Conservation (phyloP, 345 rosid species). For the Pseudoturritis turrita region DNA sequence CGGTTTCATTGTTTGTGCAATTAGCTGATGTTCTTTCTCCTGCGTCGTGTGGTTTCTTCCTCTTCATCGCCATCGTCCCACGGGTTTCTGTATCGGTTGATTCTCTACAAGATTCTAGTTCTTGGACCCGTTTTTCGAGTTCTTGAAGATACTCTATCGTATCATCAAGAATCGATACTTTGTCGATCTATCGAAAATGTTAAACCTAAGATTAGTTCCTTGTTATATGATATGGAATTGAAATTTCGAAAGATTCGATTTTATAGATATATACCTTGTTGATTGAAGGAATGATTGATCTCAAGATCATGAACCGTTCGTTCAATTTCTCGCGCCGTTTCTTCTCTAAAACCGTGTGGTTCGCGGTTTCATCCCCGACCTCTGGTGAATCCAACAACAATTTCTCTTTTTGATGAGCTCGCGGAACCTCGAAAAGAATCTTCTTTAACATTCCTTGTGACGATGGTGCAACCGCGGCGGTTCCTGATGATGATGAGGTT, state of each 20-base stretch:
- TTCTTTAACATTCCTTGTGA: slow-evolving; percentile 63
- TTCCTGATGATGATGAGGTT: slow-evolving; percentile 19
- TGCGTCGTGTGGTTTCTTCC: slow-evolving; percentile 38
- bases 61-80: slow-evolving; percentile 35
- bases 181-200: slow-evolving; percentile 43
- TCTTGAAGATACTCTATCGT: slow-evolving; percentile 57
- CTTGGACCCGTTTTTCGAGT: slow-evolving; percentile 71
- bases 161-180: slow-evolving; percentile 56
- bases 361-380: slow-evolving; percentile 40
- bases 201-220: neutral
- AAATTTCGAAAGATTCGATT: neutral
- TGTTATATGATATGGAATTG: neutral
- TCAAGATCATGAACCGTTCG: slow-evolving; percentile 52
- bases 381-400: slow-evolving; percentile 34
- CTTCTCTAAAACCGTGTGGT: slow-evolving; percentile 41
- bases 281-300: slow-evolving; percentile 59
- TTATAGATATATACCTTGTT: slow-evolving; percentile 46
- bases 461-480: neutral
- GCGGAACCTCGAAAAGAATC: slow-evolving; percentile 69
- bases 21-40: slow-evolving; percentile 62
- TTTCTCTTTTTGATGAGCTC: slow-evolving; percentile 38
- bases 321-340: slow-evolving; percentile 48
- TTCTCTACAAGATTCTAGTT: slow-evolving; percentile 64
- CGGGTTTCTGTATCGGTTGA: slow-evolving; percentile 38
- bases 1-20: slow-evolving; percentile 35